Evolutionary conservation across 2,329 filamentous ascomycete genomes (phyloP).

Genomic region (Diaporthe sp.): DNA sequence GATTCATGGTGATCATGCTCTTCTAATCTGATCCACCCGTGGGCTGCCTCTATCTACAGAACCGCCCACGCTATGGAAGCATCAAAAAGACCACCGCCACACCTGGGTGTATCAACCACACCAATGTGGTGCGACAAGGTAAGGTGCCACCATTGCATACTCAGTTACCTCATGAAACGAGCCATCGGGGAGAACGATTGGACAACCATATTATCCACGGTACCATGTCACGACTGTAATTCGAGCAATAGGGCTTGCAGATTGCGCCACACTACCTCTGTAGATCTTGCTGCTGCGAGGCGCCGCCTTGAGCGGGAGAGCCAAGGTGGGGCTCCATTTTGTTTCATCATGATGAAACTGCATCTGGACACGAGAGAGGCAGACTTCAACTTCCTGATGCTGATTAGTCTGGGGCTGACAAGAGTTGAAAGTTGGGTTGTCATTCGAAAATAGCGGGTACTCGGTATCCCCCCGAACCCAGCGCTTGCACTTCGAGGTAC

Average conservation of each 20-base stretch:
- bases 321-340: neutral
- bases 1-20: neutral
- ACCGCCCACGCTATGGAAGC: neutral
- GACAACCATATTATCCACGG: neutral
- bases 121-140: neutral
- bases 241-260: neutral
- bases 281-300: neutral
- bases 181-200: neutral
- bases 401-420: neutral
- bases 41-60: neutral
- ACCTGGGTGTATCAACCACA: neutral
- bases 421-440: neutral
- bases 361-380: neutral
- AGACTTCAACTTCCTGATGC: neutral
- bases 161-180: neutral
- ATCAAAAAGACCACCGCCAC: neutral
- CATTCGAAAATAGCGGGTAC: neutral
- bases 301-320: neutral
- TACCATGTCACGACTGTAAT: neutral
- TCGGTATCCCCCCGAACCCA: neutral
- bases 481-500: neutral
- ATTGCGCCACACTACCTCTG: neutral
- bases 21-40: neutral
- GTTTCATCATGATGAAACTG: conserved; percentile 5
- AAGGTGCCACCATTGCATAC: neutral